A percentile compares a stretch with the other conserved stretches of the same genome.
Conservation (phyloP, 306 rosid species). For the Cucurbita moschata region DNA sequence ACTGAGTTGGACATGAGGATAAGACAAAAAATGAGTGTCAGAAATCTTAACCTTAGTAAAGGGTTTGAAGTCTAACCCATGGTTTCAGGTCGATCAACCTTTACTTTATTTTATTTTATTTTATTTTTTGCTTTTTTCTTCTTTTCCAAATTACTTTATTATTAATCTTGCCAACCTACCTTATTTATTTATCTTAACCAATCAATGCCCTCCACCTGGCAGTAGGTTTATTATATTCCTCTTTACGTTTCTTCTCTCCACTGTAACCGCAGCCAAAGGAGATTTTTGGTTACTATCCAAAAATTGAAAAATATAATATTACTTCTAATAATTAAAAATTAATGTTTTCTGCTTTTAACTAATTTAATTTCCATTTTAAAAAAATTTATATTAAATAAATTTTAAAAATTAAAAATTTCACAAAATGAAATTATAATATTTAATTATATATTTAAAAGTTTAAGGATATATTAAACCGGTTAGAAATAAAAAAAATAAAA, state of each 20-base stretch:
- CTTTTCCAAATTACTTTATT: not conserved
- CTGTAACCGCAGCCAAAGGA: not conserved
- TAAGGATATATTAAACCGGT: too few species aligned
- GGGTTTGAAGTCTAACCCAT: not conserved
- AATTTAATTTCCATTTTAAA: too few species aligned
- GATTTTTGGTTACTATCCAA: not conserved
- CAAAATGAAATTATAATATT: too few species aligned
- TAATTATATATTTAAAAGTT: too few species aligned
- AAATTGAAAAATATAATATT: not conserved
- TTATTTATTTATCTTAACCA: not conserved
- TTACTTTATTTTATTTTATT: not conserved
- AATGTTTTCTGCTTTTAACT: not conserved
- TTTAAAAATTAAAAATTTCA: too few species aligned
- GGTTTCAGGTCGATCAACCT: not conserved
- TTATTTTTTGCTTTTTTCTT: too few species aligned
- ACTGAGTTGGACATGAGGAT: not conserved
- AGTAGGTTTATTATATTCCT: not conserved
- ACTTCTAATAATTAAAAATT: not conserved
- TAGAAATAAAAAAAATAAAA: too few species aligned
- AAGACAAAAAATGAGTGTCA: slow-evolving; percentile 1
- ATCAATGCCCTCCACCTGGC: not conserved
- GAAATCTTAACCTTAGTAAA: not conserved
- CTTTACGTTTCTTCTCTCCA: not conserved
- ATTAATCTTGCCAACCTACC: not conserved
- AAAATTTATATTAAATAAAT: too few species aligned